phyloP scores from a whole-genome alignment of 2,329 filamentous ascomycete species.

The Elsinoe ampelina region DNA sequence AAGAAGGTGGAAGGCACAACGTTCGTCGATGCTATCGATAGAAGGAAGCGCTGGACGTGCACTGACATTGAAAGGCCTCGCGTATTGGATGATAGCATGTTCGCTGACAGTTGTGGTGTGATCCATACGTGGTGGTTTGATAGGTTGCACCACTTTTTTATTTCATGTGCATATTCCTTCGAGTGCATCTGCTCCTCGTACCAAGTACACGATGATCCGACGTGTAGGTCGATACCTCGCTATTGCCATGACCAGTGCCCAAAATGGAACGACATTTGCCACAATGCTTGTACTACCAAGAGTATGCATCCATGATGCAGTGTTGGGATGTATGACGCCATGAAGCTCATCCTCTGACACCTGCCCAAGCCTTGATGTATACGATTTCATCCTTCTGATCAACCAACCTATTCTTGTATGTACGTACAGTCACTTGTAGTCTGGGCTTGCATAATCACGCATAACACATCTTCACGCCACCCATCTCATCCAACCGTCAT shows the following conservation, averaged over 20 bases:
- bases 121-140: no score
- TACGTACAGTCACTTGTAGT: neutral
- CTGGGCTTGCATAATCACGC: conserved; percentile 7
- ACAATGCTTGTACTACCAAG: neutral
- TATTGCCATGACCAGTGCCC: no score
- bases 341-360: neutral
- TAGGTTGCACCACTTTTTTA: no score
- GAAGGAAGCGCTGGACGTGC: neutral
- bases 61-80: no score
- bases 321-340: conserved; percentile 9
- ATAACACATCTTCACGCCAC: neutral
- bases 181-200: no score
- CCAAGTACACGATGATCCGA: no score
- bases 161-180: no score
- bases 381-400: neutral
- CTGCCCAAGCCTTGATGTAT: neutral
- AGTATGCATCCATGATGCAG: neutral
- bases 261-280: neutral
- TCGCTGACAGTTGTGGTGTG: no score
- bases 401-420: neutral
- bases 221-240: no score
- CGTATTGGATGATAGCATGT: no score
- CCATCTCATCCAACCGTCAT: conserved; percentile 20
- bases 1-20: neutral
- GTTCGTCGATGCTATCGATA: neutral